Evolutionary conservation across 169 alveolate genomes (phyloP).

Genomic region (Toxoplasma gondii): DNA sequence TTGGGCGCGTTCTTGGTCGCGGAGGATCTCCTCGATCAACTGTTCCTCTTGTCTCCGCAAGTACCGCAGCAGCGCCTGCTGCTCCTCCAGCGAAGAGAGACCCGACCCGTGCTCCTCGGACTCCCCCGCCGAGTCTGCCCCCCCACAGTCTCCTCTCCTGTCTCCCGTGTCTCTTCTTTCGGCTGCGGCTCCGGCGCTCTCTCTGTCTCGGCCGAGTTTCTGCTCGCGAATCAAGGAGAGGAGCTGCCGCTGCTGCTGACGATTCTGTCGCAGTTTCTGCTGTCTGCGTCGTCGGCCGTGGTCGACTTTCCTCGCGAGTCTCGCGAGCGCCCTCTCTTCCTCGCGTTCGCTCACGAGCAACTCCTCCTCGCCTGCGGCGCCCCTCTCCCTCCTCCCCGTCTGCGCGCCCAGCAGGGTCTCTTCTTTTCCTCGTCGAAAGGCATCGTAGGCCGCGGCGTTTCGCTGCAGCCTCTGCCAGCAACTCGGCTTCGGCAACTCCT

Average conservation of each 20-base stretch:
- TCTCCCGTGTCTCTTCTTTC: no score
- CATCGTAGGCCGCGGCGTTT: conserved; percentile 44
- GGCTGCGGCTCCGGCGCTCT: background rate
- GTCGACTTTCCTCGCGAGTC: background rate
- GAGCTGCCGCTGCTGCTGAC: conserved; percentile 18
- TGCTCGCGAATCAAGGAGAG: background rate
- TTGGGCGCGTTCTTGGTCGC: background rate
- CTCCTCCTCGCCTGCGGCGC: background rate
- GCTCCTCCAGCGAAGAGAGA: background rate
- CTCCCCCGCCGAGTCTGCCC: background rate
- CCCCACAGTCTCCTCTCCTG: background rate
- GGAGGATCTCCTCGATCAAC: background rate
- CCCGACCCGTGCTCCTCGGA: background rate
- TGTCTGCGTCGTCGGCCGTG: background rate
- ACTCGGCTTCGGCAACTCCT: conserved; percentile 8
- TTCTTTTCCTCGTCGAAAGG: conserved; percentile 45
- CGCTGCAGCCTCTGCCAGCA: conserved; percentile 64
- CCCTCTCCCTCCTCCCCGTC: background rate
- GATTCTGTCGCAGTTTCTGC: background rate
- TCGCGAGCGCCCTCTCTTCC: background rate
- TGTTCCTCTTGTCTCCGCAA: background rate
- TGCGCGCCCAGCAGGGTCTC: background rate
- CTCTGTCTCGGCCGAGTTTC: background rate
- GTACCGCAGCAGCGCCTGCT: conserved; percentile 36
- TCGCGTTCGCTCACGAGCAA: background rate